phyloP scores from a whole-genome alignment of 257 asterid genomes.

The Scutellaria baicalensis region DNA sequence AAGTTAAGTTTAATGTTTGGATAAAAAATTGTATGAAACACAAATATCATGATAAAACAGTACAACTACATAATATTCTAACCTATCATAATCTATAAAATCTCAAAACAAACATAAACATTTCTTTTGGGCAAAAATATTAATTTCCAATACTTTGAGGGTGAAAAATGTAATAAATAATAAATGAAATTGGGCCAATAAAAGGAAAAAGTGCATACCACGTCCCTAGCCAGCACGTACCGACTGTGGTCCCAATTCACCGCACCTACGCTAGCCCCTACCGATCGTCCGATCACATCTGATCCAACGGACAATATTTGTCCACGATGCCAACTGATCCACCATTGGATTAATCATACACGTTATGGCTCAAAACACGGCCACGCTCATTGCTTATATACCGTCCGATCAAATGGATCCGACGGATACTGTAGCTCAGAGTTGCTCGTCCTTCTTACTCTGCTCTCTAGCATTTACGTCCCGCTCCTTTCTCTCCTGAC shows the following conservation, averaged over 20 bases:
- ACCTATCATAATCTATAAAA: too few relatives aligned
- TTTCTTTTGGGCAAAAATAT: too few relatives aligned
- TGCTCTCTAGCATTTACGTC: constrained; percentile 35
- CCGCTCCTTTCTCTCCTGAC: constrained; percentile 49
- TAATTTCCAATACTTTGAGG: too few relatives aligned
- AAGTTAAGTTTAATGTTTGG: too few relatives aligned
- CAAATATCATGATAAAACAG: too few relatives aligned
- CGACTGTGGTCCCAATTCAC: constrained; percentile 17
- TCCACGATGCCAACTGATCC: constrained; percentile 41
- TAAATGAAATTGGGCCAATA: background rate
- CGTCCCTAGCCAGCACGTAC: background rate
- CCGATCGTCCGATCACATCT: constrained; percentile 22
- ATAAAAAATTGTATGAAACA: too few relatives aligned
- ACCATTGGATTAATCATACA: constrained; percentile 72
- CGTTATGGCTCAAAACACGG: constrained; percentile 57
- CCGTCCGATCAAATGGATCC: constrained; percentile 49
- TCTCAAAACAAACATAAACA: too few relatives aligned
- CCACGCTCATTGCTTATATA: constrained; percentile 39
- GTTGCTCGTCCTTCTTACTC: constrained; percentile 1
- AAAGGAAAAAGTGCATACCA: background rate
- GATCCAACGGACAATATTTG: constrained; percentile 15
- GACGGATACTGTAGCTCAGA: constrained; percentile 29
- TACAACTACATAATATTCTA: too few relatives aligned
- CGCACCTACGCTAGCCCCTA: constrained; percentile 20
- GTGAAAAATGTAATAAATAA: background rate